Evolutionary conservation across 78 protist species (phyloP).

Genomic region (Parvularia atlantis): DNA sequence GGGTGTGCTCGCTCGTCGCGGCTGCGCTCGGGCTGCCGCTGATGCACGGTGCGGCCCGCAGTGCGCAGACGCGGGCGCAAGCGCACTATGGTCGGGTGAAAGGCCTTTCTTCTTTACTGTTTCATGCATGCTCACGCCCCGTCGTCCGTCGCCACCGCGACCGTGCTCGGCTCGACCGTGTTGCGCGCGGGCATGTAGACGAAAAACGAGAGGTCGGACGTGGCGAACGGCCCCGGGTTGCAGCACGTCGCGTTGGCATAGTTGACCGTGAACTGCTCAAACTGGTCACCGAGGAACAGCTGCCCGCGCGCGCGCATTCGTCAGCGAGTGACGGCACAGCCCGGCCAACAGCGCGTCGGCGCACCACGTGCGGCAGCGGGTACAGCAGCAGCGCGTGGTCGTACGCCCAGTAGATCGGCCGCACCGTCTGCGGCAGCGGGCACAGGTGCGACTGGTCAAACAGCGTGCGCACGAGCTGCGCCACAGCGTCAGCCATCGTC

Average conservation of each 20-base stretch:
- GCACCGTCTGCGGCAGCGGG: slow-evolving; percentile 38
- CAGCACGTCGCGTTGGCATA: slow-evolving; percentile 2
- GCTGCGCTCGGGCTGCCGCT: too few relatives aligned
- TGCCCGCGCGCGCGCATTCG: not conserved
- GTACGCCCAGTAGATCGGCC: slow-evolving; percentile 56
- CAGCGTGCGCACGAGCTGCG: slow-evolving; percentile 24
- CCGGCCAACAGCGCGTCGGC: not conserved
- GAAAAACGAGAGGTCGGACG: slow-evolving; percentile 24
- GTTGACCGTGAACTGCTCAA: not conserved
- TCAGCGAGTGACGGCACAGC: not conserved
- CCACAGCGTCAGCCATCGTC: too few relatives aligned
- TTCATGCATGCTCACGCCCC: too few relatives aligned
- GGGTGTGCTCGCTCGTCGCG: too few relatives aligned
- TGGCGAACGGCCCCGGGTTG: slow-evolving; percentile 37
- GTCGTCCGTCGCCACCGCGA: too few relatives aligned
- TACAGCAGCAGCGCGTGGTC: slow-evolving; percentile 48
- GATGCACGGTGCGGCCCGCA: too few relatives aligned
- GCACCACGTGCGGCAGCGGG: slow-evolving; percentile 50
- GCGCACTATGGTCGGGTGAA: too few relatives aligned
- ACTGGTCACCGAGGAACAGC: slow-evolving; percentile 33
- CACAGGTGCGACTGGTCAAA: slow-evolving; percentile 47
- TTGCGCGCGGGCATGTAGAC: slow-evolving; percentile 21
- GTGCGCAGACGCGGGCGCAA: too few relatives aligned
- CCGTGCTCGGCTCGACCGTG: too few relatives aligned
- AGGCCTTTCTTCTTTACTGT: too few relatives aligned